Conservation (phyloP, 2,329 filamentous ascomycete species). For the Epicoccum sorghinum region DNA sequence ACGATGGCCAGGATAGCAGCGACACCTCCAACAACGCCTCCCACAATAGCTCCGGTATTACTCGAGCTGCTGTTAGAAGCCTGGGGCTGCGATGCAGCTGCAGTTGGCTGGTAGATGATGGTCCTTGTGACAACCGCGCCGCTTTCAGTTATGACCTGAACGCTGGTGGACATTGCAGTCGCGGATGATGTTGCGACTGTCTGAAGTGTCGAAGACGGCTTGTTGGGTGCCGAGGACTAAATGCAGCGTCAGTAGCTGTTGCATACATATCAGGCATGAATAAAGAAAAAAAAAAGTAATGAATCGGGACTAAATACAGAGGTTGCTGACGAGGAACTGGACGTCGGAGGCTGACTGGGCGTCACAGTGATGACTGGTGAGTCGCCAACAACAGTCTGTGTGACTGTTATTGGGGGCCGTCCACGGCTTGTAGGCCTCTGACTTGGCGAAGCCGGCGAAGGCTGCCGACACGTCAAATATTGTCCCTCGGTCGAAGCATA, state of each 20-base stretch:
- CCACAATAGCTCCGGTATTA: constrained; percentile 54
- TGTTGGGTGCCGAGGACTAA: constrained; percentile 1
- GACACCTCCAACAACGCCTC: constrained; percentile 52
- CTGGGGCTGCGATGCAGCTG: background rate
- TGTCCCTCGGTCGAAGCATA: constrained; percentile 10
- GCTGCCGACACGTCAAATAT: constrained; percentile 45
- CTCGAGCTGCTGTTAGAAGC: constrained; percentile 9
- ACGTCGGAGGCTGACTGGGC: constrained; percentile 8
- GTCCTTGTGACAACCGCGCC: constrained; percentile 53
- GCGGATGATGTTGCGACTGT: constrained; percentile 15
- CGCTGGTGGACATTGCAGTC: constrained; percentile 27
- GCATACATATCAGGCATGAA: background rate
- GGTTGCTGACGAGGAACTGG: constrained; percentile 13
- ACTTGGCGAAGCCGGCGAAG: constrained; percentile 39
- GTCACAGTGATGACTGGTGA: constrained; percentile 25
- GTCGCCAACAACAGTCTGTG: constrained; percentile 32
- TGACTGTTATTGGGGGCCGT: constrained; percentile 33
- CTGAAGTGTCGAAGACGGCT: constrained; percentile 24
- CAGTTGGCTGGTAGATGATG: constrained; percentile 46
- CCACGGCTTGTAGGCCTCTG: constrained; percentile 29
- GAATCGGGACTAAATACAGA: constrained; percentile 24
- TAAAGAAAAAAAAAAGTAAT: constrained; percentile 3
- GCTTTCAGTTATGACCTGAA: constrained; percentile 52
- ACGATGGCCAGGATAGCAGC: constrained; percentile 29
- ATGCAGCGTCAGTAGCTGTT: background rate